These are phyloP conservation scores for Neophaeococcomyces aloes DNA, from an alignment of 2,329 filamentous ascomycete species.

Conservation along the genomic window DNA sequence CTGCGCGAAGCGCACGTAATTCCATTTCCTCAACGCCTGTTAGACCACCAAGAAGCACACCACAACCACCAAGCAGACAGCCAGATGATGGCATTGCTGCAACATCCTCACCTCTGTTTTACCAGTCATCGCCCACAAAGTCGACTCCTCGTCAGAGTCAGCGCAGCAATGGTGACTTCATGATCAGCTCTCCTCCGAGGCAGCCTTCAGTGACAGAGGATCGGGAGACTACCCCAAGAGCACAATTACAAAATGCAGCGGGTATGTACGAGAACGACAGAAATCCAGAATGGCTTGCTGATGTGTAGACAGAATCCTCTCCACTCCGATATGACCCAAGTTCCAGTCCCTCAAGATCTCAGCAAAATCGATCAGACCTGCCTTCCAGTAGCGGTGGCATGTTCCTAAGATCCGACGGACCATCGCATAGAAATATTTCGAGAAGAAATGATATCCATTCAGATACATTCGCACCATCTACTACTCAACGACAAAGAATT, in stretches of 20 bases:
- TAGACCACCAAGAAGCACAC: constrained; percentile 24
- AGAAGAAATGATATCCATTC: constrained; percentile 82
- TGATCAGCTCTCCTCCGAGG: constrained; percentile 40
- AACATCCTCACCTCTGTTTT: constrained; percentile 74
- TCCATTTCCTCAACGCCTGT: constrained; percentile 32
- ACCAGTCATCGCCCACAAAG: constrained; percentile 49
- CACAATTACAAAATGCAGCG: constrained; percentile 28
- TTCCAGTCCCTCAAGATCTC: constrained; percentile 64
- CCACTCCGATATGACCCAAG: constrained; percentile 85
- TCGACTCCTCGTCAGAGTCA: constrained; percentile 30
- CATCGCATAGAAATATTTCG: constrained; percentile 39
- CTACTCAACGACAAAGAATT: constrained; percentile 45
- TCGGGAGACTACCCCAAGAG: constrained; percentile 35
- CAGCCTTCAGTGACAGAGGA: constrained; percentile 31
- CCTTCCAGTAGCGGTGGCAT: constrained; percentile 76
- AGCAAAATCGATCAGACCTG: constrained; percentile 54
- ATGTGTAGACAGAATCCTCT: constrained; percentile 59
- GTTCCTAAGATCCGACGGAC: constrained; percentile 59
- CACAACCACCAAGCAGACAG: constrained; percentile 23
- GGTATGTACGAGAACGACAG: constrained; percentile 25
- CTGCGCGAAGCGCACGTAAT: constrained; percentile 31
- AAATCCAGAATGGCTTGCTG: constrained; percentile 14
- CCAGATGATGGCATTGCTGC: constrained; percentile 35
- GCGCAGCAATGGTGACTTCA: constrained; percentile 29
- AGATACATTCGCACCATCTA: constrained; percentile 51